Evolutionary conservation across 2,329 filamentous ascomycete species (phyloP).

Genomic region (Hypoxylon sp.): DNA sequence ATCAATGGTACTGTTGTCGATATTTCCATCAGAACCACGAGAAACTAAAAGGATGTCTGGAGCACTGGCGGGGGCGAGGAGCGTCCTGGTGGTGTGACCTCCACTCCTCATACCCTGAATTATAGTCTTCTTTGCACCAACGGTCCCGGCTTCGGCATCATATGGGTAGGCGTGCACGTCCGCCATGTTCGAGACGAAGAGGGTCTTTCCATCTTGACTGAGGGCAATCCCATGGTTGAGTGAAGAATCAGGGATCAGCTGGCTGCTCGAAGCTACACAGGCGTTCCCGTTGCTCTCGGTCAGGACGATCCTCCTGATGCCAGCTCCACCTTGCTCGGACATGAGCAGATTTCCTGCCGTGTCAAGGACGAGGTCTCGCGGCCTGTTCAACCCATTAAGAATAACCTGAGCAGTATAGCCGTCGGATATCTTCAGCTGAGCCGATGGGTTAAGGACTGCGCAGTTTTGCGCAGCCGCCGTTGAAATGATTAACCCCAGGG

Average conservation of each 20-base stretch:
- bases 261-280: conserved; percentile 51
- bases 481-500: conserved; percentile 32
- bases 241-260: conserved; percentile 49
- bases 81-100: conserved; percentile 77
- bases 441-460: conserved; percentile 23
- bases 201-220: conserved; percentile 65
- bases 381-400: conserved; percentile 49
- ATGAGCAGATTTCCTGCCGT: conserved; percentile 57
- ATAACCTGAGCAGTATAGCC: conserved; percentile 44
- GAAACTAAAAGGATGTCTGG: conserved; percentile 75
- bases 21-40: conserved; percentile 74
- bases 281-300: conserved; percentile 52
- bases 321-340: conserved; percentile 51
- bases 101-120: conserved; percentile 73
- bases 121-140: conserved; percentile 65
- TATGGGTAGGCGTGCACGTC: conserved; percentile 78
- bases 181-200: conserved; percentile 71
- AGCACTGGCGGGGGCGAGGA: conserved; percentile 71
- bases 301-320: conserved; percentile 56
- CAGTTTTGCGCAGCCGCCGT: conserved; percentile 34
- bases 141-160: conserved; percentile 66
- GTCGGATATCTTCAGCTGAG: conserved; percentile 33
- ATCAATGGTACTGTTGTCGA: conserved; percentile 69
- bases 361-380: conserved; percentile 58
- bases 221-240: conserved; percentile 71